Conservation (phyloP, 768 basidiomycete species). For the Tubosaeta sp. region DNA sequence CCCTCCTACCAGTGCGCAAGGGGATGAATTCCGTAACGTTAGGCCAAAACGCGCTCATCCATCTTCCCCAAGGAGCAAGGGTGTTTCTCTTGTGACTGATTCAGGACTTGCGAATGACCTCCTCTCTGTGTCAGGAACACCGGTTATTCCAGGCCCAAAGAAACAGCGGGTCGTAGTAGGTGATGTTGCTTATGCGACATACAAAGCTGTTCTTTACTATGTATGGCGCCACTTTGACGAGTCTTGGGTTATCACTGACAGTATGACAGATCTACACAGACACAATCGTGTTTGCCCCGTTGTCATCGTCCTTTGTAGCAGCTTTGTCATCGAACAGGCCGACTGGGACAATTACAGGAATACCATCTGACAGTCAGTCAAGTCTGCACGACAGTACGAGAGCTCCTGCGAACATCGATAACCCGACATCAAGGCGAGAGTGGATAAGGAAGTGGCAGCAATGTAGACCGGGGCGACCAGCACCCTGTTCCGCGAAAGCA, state of each 20-base stretch:
- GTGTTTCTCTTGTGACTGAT: slow-evolving; percentile 18
- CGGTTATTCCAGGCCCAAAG: slow-evolving; percentile 38
- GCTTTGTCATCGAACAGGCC: slow-evolving; percentile 17
- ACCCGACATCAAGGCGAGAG: slow-evolving; percentile 44
- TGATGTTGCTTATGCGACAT: slow-evolving; percentile 61
- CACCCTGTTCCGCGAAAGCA: slow-evolving; percentile 81
- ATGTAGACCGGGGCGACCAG: slow-evolving; percentile 55
- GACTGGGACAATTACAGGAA: slow-evolving; percentile 9
- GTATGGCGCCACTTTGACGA: slow-evolving; percentile 36
- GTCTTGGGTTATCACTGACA: slow-evolving; percentile 5
- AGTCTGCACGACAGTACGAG: slow-evolving; percentile 25
- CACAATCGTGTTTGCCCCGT: slow-evolving; percentile 75
- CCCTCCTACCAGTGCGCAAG: not conserved
- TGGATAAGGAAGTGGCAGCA: slow-evolving; percentile 74
- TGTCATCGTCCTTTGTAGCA: slow-evolving; percentile 62
- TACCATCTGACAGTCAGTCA: slow-evolving; percentile 35
- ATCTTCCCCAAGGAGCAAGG: slow-evolving; percentile 35
- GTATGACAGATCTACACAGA: slow-evolving; percentile 73
- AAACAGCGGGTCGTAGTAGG: slow-evolving; percentile 51
- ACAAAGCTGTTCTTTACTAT: slow-evolving; percentile 71
- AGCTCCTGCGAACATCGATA: slow-evolving; percentile 10
- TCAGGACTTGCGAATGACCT: not conserved
- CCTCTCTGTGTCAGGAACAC: not conserved
- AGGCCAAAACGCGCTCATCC: slow-evolving; percentile 35
- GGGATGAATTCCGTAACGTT: slow-evolving; percentile 27